Percentiles rank a stretch among this genome's conserved stretches.
Conservation (phyloP, 805 yeast genomes). For the Schizosaccharomyces osmophilus region DNA sequence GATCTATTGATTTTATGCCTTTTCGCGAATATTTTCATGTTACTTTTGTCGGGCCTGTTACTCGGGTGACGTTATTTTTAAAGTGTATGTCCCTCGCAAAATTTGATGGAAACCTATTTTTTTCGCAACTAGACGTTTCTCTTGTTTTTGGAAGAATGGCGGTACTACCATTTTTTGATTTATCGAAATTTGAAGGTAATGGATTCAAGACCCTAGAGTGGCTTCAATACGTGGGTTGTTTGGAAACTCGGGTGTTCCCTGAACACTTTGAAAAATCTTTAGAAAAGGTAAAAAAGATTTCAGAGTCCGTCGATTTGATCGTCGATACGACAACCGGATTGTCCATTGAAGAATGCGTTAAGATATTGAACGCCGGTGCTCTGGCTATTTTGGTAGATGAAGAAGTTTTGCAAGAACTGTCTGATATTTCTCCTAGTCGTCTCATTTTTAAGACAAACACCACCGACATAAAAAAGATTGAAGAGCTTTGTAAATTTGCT, state of each 20-base stretch:
- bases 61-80: background rate
- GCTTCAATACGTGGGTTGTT: background rate
- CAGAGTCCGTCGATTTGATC: background rate
- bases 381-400: background rate
- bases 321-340: background rate
- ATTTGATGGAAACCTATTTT: no score
- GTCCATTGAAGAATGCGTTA: background rate
- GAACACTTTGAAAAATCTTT: background rate
- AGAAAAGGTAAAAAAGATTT: background rate
- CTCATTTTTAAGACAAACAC: background rate
- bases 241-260: background rate
- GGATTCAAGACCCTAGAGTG: background rate
- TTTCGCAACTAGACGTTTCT: background rate
- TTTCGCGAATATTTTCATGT: background rate
- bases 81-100: no score
- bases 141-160: background rate
- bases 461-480: background rate
- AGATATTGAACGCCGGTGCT: conserved; percentile 1
- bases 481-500: background rate
- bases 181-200: background rate
- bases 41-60: background rate
- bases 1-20: no score
- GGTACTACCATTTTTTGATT: background rate
- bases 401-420: background rate
- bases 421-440: background rate